These are phyloP conservation scores for Pilaira anomala DNA, from an alignment of 192 early-diverging fungal genomes.

Conservation along the genomic window DNA sequence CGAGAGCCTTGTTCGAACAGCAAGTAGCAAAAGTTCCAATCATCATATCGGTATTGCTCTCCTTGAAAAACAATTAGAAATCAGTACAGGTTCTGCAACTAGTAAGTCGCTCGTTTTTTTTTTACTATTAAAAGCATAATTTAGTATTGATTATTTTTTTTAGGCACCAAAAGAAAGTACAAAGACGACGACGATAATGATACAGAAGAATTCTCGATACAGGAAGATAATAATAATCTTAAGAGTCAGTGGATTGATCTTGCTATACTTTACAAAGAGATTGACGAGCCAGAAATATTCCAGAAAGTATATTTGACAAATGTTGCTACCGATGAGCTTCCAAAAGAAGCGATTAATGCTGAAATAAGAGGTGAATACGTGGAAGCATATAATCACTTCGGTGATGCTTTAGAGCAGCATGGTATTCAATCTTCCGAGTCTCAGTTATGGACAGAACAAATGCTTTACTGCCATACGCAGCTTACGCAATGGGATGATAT, in stretches of 20 bases:
- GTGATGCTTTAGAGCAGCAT: conserved; percentile 15
- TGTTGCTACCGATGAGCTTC: conserved; percentile 44
- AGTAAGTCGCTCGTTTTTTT: too few species aligned
- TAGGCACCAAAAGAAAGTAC: neutral
- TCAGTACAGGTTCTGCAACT: too few species aligned
- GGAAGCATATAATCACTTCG: conserved; percentile 42
- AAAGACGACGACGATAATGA: conserved; percentile 26
- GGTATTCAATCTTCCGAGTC: neutral
- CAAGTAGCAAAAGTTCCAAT: conserved; percentile 42
- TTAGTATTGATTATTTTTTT: too few species aligned
- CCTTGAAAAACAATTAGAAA: conserved; percentile 34
- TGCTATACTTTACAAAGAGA: conserved; percentile 58
- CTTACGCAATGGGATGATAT: conserved; percentile 64
- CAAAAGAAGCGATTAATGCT: conserved; percentile 61
- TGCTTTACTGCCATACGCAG: conserved; percentile 58
- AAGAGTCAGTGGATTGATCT: conserved; percentile 57
- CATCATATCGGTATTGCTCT: conserved; percentile 52
- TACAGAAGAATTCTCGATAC: neutral
- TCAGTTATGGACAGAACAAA: conserved; percentile 48
- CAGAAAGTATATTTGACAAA: conserved; percentile 58
- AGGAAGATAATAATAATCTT: too few species aligned
- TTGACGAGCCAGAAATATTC: conserved; percentile 64
- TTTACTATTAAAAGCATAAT: too few species aligned
- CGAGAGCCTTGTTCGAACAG: conserved; percentile 30
- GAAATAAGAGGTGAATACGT: conserved; percentile 60